Conservation (phyloP, 1,139 yeast genomes). For the Geotrichum aggregatum region DNA sequence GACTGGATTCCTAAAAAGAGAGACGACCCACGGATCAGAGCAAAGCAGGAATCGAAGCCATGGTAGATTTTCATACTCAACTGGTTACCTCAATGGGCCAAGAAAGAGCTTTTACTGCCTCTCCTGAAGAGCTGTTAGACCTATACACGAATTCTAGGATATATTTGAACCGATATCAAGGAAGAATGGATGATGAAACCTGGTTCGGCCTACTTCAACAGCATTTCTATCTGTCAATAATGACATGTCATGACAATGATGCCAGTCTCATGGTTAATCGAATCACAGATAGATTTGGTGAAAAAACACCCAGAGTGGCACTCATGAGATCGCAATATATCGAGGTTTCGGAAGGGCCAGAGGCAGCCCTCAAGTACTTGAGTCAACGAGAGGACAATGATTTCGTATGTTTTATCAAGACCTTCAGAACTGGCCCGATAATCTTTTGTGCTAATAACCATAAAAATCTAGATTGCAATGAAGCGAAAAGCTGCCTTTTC, state of each 20-base stretch:
- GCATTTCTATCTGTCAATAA: conserved; percentile 62
- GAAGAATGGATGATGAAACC: conserved; percentile 46
- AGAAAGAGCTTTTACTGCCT: conserved; percentile 20
- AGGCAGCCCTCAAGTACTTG: conserved; percentile 42
- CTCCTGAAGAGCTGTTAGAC: conserved; percentile 28
- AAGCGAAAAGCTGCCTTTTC: conserved; percentile 40
- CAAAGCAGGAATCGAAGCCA: not conserved
- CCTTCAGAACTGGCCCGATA: not conserved
- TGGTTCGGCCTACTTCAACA: conserved; percentile 62
- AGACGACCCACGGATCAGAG: not conserved
- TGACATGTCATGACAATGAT: conserved; percentile 63
- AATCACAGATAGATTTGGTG: conserved; percentile 60
- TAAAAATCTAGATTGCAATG: conserved; percentile 29
- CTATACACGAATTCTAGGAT: conserved; percentile 32
- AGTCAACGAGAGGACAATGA: conserved; percentile 37
- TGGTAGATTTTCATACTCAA: not conserved
- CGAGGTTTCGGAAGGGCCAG: conserved; percentile 54
- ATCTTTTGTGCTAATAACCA: not conserved
- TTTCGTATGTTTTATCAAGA: conserved; percentile 22
- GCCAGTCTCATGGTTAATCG: conserved; percentile 65
- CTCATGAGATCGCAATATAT: conserved; percentile 54
- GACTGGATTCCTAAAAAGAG: too few relatives aligned
- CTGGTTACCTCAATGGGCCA: conserved; percentile 3
- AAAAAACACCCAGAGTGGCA: conserved; percentile 52
- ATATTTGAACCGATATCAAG: conserved; percentile 38